Percentiles rank a stretch among this genome's conserved stretches.
These are phyloP conservation scores for Termitomyces sp. DNA, from an alignment of 768 basidiomycete genomes.

Conservation along the genomic window DNA sequence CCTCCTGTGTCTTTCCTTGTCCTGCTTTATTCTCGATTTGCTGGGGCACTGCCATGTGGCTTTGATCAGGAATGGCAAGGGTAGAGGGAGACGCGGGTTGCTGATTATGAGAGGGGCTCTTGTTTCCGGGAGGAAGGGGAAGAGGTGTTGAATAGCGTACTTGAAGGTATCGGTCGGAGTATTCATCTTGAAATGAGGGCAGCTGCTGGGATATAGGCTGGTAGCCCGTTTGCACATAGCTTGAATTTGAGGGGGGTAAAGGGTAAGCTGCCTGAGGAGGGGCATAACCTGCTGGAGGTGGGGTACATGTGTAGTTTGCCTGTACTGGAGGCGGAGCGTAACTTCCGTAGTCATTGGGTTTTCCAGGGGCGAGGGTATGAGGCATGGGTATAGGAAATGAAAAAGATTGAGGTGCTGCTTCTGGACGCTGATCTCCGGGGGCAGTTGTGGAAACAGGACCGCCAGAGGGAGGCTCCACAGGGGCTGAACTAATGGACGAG, in stretches of 20 bases:
- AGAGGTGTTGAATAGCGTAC: constrained; percentile 52
- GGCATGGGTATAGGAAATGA: constrained; percentile 30
- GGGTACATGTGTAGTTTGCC: neutral
- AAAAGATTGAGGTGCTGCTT: constrained; percentile 6
- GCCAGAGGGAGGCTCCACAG: neutral
- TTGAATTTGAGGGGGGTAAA: neutral
- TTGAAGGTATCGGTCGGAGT: constrained; percentile 41
- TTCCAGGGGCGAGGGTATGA: neutral
- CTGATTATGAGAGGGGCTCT: constrained; percentile 2
- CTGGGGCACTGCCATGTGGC: constrained; percentile 28
- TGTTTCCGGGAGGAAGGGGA: constrained; percentile 44
- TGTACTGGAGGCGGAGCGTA: neutral
- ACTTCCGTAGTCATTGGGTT: neutral
- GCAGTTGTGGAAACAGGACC: neutral
- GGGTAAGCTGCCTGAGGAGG: neutral
- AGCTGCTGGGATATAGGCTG: constrained; percentile 11
- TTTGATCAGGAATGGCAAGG: constrained; percentile 30
- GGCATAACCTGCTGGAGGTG: neutral
- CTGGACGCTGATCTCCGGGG: neutral
- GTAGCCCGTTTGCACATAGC: constrained; percentile 1
- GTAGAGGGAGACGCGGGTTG: constrained; percentile 25
- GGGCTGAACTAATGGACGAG: neutral
- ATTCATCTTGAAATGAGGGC: constrained; percentile 14
- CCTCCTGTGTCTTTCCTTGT: constrained; percentile 35
- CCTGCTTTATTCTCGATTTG: constrained; percentile 36